Evolutionary conservation across 495 filamentous ascomycete genomes (phyloP).

Genomic region (Aspergillus egyptiacus): DNA sequence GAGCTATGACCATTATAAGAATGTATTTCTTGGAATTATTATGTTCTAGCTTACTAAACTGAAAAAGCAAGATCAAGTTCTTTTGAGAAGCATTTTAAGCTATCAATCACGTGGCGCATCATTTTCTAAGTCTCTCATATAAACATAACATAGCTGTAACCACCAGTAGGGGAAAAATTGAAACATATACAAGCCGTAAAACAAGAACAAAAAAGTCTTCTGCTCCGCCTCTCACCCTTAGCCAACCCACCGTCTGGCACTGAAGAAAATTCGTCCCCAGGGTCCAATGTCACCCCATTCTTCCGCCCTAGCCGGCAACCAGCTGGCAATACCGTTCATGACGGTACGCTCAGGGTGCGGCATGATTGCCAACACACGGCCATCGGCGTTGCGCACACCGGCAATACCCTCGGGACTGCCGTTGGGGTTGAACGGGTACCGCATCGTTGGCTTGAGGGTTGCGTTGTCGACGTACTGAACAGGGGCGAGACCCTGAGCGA

Average conservation of each 20-base stretch:
- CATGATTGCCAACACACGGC: constrained; percentile 89
- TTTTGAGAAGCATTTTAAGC: too few species aligned
- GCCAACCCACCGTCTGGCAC: constrained; percentile 80
- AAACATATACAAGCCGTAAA: neutral
- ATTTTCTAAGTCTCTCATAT: too few species aligned
- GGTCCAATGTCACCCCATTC: constrained; percentile 85
- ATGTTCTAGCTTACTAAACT: neutral
- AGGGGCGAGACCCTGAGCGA: constrained; percentile 59
- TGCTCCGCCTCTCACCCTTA: constrained; percentile 30
- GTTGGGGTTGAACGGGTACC: constrained; percentile 91
- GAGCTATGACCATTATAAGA: neutral
- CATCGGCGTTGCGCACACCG: constrained; percentile 71
- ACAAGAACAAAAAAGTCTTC: too few species aligned
- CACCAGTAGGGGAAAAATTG: too few species aligned
- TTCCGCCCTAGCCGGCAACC: constrained; percentile 56
- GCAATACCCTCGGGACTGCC: constrained; percentile 84
- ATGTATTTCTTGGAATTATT: neutral
- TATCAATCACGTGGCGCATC: too few species aligned
- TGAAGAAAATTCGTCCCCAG: constrained; percentile 76
- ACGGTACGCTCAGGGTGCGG: constrained; percentile 94
- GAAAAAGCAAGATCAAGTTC: neutral
- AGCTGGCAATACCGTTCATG: constrained; percentile 74
- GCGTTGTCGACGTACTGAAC: constrained; percentile 82
- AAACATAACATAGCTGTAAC: too few species aligned
- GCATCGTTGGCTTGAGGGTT: constrained; percentile 61